Percentiles rank a stretch among this genome's conserved stretches.
Evolutionary conservation across 495 filamentous ascomycete genomes (phyloP).

Genomic region (Talaromyces ruber): DNA sequence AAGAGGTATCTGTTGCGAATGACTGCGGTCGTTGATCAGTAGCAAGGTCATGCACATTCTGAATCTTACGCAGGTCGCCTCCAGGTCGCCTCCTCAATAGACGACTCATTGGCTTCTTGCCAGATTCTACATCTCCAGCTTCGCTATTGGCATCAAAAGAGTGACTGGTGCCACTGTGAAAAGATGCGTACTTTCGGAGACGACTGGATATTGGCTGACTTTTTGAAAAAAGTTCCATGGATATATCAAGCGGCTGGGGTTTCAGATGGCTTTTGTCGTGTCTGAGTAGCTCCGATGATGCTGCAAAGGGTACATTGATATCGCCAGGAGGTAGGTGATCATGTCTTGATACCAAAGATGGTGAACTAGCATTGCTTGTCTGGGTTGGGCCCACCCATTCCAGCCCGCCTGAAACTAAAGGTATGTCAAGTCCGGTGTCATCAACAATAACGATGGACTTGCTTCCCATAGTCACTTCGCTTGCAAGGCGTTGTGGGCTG

Average conservation of each 20-base stretch:
- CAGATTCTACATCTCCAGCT: slow-evolving; percentile 41
- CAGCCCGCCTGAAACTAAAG: slow-evolving; percentile 28
- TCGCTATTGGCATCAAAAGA: slow-evolving; percentile 54
- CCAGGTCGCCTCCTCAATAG: slow-evolving; percentile 80
- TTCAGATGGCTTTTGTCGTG: not conserved
- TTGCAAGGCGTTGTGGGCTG: slow-evolving; percentile 27
- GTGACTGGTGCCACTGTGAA: slow-evolving; percentile 59
- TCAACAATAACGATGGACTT: slow-evolving; percentile 86
- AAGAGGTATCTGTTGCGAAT: slow-evolving; percentile 60
- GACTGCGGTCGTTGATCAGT: slow-evolving; percentile 56
- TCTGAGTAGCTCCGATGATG: not conserved
- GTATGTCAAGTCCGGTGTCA: slow-evolving; percentile 32
- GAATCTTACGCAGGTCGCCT: slow-evolving; percentile 74
- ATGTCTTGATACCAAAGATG: not conserved
- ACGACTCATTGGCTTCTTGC: slow-evolving; percentile 29
- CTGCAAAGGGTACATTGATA: not conserved
- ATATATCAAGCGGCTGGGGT: not conserved
- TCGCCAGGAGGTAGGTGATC: not conserved
- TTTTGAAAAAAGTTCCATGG: not conserved
- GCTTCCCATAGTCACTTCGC: slow-evolving; percentile 66
- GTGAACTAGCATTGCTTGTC: slow-evolving; percentile 1
- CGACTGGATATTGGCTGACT: slow-evolving; percentile 12
- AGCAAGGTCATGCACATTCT: slow-evolving; percentile 64
- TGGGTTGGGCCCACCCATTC: slow-evolving; percentile 11
- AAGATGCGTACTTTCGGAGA: slow-evolving; percentile 61